Evolutionary conservation across 768 basidiomycete species (phyloP), one percentile per base, ranked within the genome.

Genomic region (Boletus barrowsii): DNA sequence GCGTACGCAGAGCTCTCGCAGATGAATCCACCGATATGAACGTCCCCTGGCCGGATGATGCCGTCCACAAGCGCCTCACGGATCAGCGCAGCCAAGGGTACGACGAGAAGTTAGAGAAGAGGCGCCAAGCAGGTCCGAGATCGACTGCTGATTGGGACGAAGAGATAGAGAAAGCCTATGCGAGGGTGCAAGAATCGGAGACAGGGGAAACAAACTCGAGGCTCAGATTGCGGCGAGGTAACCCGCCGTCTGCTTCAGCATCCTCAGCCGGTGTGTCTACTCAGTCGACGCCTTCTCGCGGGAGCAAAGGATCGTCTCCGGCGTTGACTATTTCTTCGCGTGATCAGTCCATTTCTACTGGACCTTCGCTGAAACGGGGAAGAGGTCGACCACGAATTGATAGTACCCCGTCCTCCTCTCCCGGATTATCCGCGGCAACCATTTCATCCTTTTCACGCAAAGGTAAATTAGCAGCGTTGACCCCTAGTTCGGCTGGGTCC

Each of bases 1-100:
- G 58, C n/a, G 58, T 60, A 20, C 72, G 79, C 10, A 49, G 26
- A 0, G 37, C 53, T 10, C 49, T 71, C 5, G 76, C 75, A 2
- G 51, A 56, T 3, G 57, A 60, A 15, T 69, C 71, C 6, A 58
- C 71, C 10, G 75, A 74, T 42, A 74, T 83, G 52, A 66, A 70
- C 0, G 62, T 79, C 14, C 46, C 60, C 0, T 73, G 75, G 62
- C 72, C 75, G 4, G 63, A 72, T 6, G 75, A 80, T 49, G 70
- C 78, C 6, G 69, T 81, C 52, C 68, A 71, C 54, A 76, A 78
- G 52, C 73, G 70, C 2, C 63, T 69, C 40, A 82, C 81, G 0
- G 69, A 68, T 15, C 69, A 79, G 2, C 73, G 73, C 29, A 64
- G 64, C 3, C 79, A 82, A 56, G 81, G 75, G 1, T 77, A 72